These are phyloP conservation scores for Ustulina deusta DNA, from an alignment of 2,329 filamentous ascomycete genomes.

Conservation along the genomic window DNA sequence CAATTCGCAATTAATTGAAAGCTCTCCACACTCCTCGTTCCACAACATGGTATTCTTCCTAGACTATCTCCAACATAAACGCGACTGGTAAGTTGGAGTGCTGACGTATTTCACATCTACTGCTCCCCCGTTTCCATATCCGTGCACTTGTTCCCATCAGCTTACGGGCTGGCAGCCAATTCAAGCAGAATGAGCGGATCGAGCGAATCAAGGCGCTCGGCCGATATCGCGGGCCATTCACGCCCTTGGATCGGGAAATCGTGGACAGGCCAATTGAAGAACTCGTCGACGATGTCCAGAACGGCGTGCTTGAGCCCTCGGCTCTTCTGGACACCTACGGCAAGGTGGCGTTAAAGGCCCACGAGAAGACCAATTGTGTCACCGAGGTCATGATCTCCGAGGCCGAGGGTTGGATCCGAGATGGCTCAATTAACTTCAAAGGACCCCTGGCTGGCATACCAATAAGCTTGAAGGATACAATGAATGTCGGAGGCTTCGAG, in stretches of 20 bases:
- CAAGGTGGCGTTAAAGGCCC: slow-evolving; percentile 85
- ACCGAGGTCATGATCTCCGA: slow-evolving; percentile 87
- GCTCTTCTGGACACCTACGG: slow-evolving; percentile 87
- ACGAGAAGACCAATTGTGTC: slow-evolving; percentile 87
- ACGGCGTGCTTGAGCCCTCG: slow-evolving; percentile 71
- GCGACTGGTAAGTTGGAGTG: slow-evolving; percentile 71
- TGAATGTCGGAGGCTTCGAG: slow-evolving; percentile 86
- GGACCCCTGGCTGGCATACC: slow-evolving; percentile 90
- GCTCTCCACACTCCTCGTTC: neutral
- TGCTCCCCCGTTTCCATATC: neutral
- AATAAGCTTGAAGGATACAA: slow-evolving; percentile 83
- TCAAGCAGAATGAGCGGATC: slow-evolving; percentile 82
- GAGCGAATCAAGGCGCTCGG: slow-evolving; percentile 75
- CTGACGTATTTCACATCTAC: neutral
- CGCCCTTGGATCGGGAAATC: slow-evolving; percentile 72
- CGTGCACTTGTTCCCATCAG: slow-evolving; percentile 7
- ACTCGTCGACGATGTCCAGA: slow-evolving; percentile 82
- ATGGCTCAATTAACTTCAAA: slow-evolving; percentile 74
- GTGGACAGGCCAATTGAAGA: slow-evolving; percentile 80
- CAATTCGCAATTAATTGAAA: neutral
- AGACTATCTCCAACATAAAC: slow-evolving; percentile 76
- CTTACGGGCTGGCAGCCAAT: slow-evolving; percentile 66
- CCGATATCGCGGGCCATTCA: slow-evolving; percentile 75
- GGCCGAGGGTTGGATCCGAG: slow-evolving; percentile 77
- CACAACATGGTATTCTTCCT: slow-evolving; percentile 57